Conservation (phyloP, 768 basidiomycete species). For the Chiua virens region DNA sequence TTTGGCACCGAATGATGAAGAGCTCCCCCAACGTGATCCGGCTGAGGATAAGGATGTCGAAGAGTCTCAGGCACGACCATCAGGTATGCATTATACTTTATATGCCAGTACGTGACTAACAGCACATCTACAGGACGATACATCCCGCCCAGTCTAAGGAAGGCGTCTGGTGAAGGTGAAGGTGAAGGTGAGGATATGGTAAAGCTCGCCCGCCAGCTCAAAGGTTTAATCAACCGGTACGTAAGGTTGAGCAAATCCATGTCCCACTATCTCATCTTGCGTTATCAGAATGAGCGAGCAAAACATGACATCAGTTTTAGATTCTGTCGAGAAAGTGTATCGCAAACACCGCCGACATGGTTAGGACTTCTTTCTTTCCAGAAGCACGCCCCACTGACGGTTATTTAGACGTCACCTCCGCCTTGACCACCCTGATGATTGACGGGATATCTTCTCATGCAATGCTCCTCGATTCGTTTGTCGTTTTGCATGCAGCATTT, state of each 20-base stretch:
- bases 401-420: conserved; percentile 73
- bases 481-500: conserved; percentile 84
- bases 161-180: conserved; percentile 39
- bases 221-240: conserved; percentile 87
- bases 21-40: neutral
- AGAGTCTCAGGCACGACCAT: conserved; percentile 1
- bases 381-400: conserved; percentile 5
- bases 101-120: neutral
- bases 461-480: conserved; percentile 83
- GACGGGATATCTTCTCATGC: conserved; percentile 79
- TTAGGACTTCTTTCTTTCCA: conserved; percentile 29
- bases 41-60: neutral
- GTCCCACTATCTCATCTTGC: neutral
- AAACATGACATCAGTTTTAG: conserved; percentile 75
- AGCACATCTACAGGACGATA: conserved; percentile 48
- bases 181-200: conserved; percentile 42
- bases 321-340: conserved; percentile 74
- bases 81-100: conserved; percentile 13
- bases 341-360: conserved; percentile 77
- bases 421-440: conserved; percentile 72
- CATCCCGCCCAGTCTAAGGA: conserved; percentile 79
- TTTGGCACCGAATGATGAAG: conserved; percentile 21
- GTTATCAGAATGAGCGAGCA: conserved; percentile 81
- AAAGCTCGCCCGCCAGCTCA: conserved; percentile 73
- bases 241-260: conserved; percentile 6